A percentile compares a stretch with the other conserved stretches of the same genome.
Evolutionary conservation across 148 eudicot genomes (phyloP).

Genomic region (Mesembryanthemum crystallinum): DNA sequence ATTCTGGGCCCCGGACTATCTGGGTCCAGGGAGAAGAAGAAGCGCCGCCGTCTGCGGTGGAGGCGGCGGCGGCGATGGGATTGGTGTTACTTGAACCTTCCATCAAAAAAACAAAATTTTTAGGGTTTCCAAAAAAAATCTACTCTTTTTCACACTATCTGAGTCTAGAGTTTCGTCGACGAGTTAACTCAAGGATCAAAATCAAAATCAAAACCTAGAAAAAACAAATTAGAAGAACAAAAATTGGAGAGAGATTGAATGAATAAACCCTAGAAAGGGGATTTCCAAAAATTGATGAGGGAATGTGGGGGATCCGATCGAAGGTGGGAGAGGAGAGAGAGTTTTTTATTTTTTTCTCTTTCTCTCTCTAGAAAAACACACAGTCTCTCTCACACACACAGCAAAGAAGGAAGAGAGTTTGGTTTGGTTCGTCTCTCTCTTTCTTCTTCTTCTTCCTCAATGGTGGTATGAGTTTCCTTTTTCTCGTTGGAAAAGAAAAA

Average conservation of each 20-base stretch:
- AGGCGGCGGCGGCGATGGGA: conserved; percentile 14
- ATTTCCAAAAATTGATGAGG: background rate
- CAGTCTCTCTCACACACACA: background rate
- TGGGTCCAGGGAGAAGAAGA: conserved; percentile 37
- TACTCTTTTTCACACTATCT: too few species aligned
- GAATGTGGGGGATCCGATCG: conserved; percentile 7
- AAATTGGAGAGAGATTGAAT: background rate
- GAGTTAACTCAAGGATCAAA: too few species aligned
- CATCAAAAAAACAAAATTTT: conserved; percentile 32
- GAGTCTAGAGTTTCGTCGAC: too few species aligned
- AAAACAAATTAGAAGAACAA: background rate
- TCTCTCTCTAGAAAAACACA: background rate
- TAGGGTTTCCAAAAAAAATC: background rate
- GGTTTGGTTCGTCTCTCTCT: too few species aligned
- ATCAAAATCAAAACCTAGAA: too few species aligned
- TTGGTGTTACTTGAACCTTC: conserved; percentile 29
- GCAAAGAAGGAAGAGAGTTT: too few species aligned
- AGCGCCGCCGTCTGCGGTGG: background rate
- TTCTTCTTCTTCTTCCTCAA: too few species aligned
- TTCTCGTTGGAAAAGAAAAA: too few species aligned
- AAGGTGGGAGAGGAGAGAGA: background rate
- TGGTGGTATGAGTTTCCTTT: too few species aligned
- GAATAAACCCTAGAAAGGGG: background rate
- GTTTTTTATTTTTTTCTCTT: background rate
- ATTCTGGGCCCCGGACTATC: conserved; percentile 39